These are phyloP conservation scores for Diplodia corticola DNA, from an alignment of 2,329 filamentous ascomycete genomes.

Conservation along the genomic window DNA sequence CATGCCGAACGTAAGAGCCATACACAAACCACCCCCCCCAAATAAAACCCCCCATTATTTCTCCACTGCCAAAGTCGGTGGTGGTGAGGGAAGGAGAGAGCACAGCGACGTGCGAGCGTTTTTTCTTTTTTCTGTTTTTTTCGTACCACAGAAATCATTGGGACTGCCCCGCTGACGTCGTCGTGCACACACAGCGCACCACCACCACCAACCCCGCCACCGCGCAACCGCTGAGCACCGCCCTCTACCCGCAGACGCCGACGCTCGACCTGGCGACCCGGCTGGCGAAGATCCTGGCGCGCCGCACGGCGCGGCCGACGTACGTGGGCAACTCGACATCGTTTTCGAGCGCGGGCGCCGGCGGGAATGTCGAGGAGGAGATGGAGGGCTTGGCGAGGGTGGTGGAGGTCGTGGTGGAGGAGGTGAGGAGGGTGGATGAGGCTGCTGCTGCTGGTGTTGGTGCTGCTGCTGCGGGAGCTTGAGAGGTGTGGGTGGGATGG, in stretches of 20 bases:
- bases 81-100: too few relatives aligned
- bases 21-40: too few relatives aligned
- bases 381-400: conserved; percentile 82
- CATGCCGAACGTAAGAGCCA: conserved; percentile 85
- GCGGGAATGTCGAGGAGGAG: conserved; percentile 86
- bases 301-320: conserved; percentile 69
- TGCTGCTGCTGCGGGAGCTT: not conserved
- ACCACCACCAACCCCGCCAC: conserved; percentile 47
- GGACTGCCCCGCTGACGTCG: too few relatives aligned
- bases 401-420: conserved; percentile 65
- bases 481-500: not conserved
- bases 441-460: not conserved
- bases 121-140: too few relatives aligned
- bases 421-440: conserved; percentile 40
- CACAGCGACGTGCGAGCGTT: too few relatives aligned
- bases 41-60: too few relatives aligned
- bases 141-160: too few relatives aligned
- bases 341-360: conserved; percentile 66
- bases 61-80: too few relatives aligned
- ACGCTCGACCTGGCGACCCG: conserved; percentile 86
- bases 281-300: conserved; percentile 79
- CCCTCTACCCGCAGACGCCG: conserved; percentile 72
- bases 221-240: conserved; percentile 70
- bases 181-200: conserved; percentile 24
- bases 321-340: conserved; percentile 90